phyloP scores from a whole-genome alignment of 1,284 basidiomycete species.

The Agaricales sp. region DNA sequence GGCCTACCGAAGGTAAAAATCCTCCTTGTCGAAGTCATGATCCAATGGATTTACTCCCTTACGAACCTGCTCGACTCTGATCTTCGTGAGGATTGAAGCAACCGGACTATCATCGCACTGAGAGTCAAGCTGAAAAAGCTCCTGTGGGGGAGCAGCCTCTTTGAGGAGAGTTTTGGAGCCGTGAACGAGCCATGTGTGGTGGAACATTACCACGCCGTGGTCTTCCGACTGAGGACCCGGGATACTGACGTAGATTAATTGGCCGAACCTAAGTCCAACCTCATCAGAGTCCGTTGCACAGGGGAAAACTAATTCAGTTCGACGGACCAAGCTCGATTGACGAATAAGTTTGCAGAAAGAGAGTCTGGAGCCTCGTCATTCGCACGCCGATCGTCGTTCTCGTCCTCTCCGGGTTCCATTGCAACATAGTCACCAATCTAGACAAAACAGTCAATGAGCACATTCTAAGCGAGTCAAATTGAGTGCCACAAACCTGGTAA shows the following conservation, averaged over 20 bases:
- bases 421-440: not conserved
- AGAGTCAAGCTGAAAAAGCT: not conserved
- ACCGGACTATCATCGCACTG: constrained; percentile 1
- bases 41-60: not conserved
- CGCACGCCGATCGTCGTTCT: not conserved
- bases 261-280: not conserved
- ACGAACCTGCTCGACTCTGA: not conserved
- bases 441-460: not conserved
- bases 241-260: not conserved
- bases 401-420: not conserved
- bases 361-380: not conserved
- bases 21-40: not conserved
- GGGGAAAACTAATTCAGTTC: no score
- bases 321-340: not conserved
- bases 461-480: no score
- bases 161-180: not conserved
- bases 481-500: not conserved
- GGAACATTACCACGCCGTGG: not conserved
- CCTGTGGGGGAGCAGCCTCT: not conserved
- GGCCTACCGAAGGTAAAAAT: not conserved
- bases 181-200: not conserved
- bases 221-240: not conserved
- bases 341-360: not conserved
- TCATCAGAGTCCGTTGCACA: no score
- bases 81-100: not conserved